Evolutionary conservation across 306 rosid species (phyloP), one percentile per base, ranked within the genome.

Genomic region (Trifolium pratense): DNA sequence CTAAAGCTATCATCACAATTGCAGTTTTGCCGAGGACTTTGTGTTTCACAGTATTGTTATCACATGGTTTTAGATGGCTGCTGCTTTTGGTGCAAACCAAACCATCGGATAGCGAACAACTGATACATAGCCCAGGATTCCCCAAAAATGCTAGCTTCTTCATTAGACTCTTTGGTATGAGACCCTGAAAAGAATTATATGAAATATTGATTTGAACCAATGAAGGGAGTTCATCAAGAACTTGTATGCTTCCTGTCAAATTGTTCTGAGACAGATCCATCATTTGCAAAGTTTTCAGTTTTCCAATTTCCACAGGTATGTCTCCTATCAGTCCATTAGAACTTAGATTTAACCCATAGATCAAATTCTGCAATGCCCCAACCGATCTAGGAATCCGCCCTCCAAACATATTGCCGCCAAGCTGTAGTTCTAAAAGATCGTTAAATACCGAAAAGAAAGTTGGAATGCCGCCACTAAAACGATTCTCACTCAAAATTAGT

Each of bases 351-450:
- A 93, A 75, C 18, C 77, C 86, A 16, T 81, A 80, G 0, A 65
- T 64, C 75, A 90, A 77, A 73, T 69, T 78, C 77, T 73, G 74
- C 88, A 91, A 51, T 51, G 79, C 68, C 78, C 94, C 98, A 70
- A 93, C 8, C 0, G 88, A 81, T 20, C 79, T 18, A n/a, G 96
- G 91, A 79, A 93, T 88, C 71, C 73, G 78, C 12, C 98, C 97
- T 58, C 86, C 91, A 15, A 93, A 72, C 71, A 52, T 52, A 77
- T 93, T 93, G 45, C 96, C 96, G 29, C 96, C 97, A 70, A 93
- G 87, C 20, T 85, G 87, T 57, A 93, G 88, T 80, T 82, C 86
- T 6, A 16, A 66, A 59, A 93, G 94, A 70, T 13, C 61, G 43
- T 49, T 45, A 73, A 87, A 83, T 16, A 79, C 81, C 0, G 80